These are phyloP conservation scores for Capsella rubella DNA, from an alignment of 441 rosid genomes.

Conservation along the genomic window DNA sequence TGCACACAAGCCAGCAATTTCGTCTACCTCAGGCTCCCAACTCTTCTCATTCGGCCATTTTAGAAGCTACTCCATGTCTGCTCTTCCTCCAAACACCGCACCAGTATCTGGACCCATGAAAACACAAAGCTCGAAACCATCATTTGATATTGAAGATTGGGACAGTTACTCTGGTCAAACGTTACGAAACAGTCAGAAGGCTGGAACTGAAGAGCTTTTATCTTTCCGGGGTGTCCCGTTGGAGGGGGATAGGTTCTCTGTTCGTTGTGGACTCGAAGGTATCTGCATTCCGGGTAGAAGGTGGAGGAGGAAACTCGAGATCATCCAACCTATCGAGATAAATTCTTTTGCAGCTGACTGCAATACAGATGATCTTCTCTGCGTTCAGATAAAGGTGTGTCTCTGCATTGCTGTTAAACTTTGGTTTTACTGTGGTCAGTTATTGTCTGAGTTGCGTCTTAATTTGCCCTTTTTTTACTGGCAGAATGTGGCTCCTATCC, in stretches of 20 bases:
- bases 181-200: slow-evolving; percentile 50
- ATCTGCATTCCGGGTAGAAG: slow-evolving; percentile 92
- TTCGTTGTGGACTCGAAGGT: slow-evolving; percentile 96
- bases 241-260: slow-evolving; percentile 92
- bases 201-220: slow-evolving; percentile 70
- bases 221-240: slow-evolving; percentile 90
- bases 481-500: slow-evolving; percentile 89
- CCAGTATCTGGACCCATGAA: slow-evolving; percentile 65
- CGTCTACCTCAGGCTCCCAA: slow-evolving; percentile 84
- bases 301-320: slow-evolving; percentile 95
- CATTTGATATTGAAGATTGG: slow-evolving; percentile 86
- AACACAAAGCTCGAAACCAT: slow-evolving; percentile 75
- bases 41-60: slow-evolving; percentile 87
- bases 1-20: slow-evolving; percentile 64
- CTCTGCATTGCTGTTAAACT: slow-evolving; percentile 14
- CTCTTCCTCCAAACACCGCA: slow-evolving; percentile 79
- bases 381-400: slow-evolving; percentile 93
- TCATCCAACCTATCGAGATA: slow-evolving; percentile 91
- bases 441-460: slow-evolving; percentile 17
- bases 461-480: slow-evolving; percentile 30
- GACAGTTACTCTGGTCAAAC: slow-evolving; percentile 70
- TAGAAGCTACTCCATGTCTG: slow-evolving; percentile 98
- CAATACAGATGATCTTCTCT: slow-evolving; percentile 95
- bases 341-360: slow-evolving; percentile 88
- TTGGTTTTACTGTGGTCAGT: slow-evolving; percentile 22